These are phyloP conservation scores for Knoxia roxburghii DNA, from an alignment of 257 asterid genomes.

Conservation along the genomic window DNA sequence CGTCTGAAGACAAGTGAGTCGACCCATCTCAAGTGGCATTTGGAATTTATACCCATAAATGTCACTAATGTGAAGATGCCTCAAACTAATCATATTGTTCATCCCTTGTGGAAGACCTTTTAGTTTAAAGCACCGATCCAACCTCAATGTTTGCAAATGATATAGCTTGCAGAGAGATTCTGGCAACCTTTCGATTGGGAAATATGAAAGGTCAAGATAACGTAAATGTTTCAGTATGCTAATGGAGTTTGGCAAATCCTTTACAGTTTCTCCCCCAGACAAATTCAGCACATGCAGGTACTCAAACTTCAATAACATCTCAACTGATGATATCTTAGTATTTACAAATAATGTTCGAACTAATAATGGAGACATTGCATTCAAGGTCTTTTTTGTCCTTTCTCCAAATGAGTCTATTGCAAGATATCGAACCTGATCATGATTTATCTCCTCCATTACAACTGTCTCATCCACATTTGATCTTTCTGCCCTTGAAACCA, in stretches of 20 bases:
- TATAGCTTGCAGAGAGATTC: constrained; percentile 19
- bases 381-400: no score
- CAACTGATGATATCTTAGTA: neutral
- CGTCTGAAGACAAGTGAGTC: constrained; percentile 19
- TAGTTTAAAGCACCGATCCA: neutral
- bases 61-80: constrained; percentile 17
- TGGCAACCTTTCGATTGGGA: neutral
- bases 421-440: neutral
- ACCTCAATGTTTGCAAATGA: constrained; percentile 17
- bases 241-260: constrained; percentile 1
- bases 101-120: constrained; percentile 14
- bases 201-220: neutral
- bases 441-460: neutral
- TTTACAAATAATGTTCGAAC: neutral
- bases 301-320: neutral
- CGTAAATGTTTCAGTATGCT: constrained; percentile 18
- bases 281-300: constrained; percentile 2
- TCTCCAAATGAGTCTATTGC: no score
- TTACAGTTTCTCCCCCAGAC: accelerated
- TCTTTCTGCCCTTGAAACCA: constrained; percentile 1
- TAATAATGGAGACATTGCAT: neutral
- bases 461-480: no score
- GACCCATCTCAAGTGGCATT: constrained; percentile 22
- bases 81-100: constrained; percentile 15
- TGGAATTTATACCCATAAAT: no score